Evolutionary conservation across 2,329 filamentous ascomycete species (phyloP), one percentile per base, ranked within the genome.

Genomic region (Apiospora kogelbergensis): DNA sequence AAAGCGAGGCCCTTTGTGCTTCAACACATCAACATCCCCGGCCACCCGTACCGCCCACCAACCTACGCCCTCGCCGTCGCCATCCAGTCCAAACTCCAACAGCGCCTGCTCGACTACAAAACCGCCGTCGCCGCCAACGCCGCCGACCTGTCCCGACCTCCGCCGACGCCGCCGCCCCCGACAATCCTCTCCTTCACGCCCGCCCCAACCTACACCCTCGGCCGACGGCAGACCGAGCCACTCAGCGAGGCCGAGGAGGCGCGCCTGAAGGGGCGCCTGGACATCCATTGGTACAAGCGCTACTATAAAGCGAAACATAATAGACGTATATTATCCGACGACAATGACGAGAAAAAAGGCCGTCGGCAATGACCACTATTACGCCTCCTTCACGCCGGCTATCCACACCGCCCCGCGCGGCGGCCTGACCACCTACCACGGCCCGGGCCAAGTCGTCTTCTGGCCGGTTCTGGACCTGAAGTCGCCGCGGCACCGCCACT

Each of bases 391-490:
- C 73, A 72, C 78, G 33, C 92, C 91, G 3, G 83, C 87, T n/a
- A 89, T 96, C 74, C 80, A 88, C 57, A 86, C 90, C 74, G 91
- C 93, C 17, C 87, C 90, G n/a, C 90, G 96, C 68, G 96, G 96
- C 71, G 96, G 96, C 0, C 90, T 97, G 73, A 95, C 93, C 0
- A 98, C 96, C 2, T 98, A 97, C 82, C 96, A 99, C 78, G 96
- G 95, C 0, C 96, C 95, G 0, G 95, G 95, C 0, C 96, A 99
- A 79, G 82, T 97, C 65, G 93, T 98, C 44, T 89, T 95, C n/a
- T 99, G 97, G 84, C 94, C 95, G 3, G 89, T 98, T 66, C 79
- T 97, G n/a, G 94, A 97, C 79, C 86, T 98, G 68, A 89, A 88
- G 68, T 85, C 87, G 7, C 76, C 79, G 0, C 72, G 80, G n/a